Percentiles rank a stretch among this genome's conserved stretches.
Evolutionary conservation across 345 rosid genomes (phyloP).

Genomic region (Salix koriyanagi): DNA sequence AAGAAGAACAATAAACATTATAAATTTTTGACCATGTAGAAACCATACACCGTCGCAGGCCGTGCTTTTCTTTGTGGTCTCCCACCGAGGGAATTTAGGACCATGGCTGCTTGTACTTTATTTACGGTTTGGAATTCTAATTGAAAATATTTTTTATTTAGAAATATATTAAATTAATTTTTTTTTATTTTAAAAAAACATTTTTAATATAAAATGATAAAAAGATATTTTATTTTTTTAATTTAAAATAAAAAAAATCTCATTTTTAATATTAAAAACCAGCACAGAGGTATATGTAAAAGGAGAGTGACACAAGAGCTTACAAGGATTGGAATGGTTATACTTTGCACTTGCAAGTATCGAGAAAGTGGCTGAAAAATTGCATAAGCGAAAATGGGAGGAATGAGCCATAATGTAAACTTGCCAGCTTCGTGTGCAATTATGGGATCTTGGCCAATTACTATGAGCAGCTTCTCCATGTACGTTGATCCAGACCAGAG

Average conservation of each 20-base stretch:
- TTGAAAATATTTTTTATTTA: too few relatives aligned
- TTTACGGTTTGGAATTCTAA: too few relatives aligned
- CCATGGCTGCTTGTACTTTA: neutral
- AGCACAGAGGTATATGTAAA: slow-evolving; percentile 23
- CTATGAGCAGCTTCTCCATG: slow-evolving; percentile 10
- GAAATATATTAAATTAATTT: too few relatives aligned
- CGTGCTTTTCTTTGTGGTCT: neutral
- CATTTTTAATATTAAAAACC: slow-evolving; percentile 15
- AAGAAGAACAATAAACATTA: too few relatives aligned
- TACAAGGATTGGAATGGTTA: slow-evolving; percentile 20
- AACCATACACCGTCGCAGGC: neutral
- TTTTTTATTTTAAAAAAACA: too few relatives aligned
- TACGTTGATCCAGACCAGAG: slow-evolving; percentile 17
- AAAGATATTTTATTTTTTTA: too few relatives aligned
- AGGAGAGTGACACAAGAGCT: slow-evolving; percentile 8
- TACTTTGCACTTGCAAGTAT: slow-evolving; percentile 20
- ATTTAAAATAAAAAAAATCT: too few relatives aligned
- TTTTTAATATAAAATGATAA: too few relatives aligned
- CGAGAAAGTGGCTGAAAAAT: slow-evolving; percentile 18
- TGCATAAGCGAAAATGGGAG: slow-evolving; percentile 18
- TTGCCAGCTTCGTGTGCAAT: slow-evolving; percentile 21
- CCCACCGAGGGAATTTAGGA: neutral
- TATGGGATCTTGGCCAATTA: slow-evolving; percentile 18
- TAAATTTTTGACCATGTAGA: too few relatives aligned
- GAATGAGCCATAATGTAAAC: slow-evolving; percentile 14